Base-by-base conservation (phyloP, 2,329 filamentous ascomycete species). In the Stylonectria norvegica region DNA sequence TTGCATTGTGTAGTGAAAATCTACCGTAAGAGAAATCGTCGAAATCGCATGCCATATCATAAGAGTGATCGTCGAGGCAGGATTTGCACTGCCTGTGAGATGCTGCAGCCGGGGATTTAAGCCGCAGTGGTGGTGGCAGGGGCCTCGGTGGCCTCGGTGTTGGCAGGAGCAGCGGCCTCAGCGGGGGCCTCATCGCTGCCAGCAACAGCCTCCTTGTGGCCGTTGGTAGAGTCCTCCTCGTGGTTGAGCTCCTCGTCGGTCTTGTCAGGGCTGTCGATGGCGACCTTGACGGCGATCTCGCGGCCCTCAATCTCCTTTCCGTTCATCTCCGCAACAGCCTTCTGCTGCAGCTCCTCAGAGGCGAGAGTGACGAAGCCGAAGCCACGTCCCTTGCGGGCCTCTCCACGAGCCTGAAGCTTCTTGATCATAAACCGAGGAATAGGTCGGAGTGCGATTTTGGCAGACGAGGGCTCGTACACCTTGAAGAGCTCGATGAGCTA, bases 351-450 rank as follows among this genome's bases (percentile, higher is more conserved):
- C 71, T 95, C 90, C 78, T 98, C 91, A 14, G 89, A 94, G 50
- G 85, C 86, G 48, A 98, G 84, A 47, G 89, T 97, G 50, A 98
- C 93, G 68, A 98, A 98, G 55, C 93, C 93, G 67, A 98, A 98
- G 55, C 93, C 93, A 76, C 93, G 93, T 48, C 93, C 93, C 85
- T 98, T 98, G 76, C 93, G 93, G 60, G 91, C 84, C 76, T 98
- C 93, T 64, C 90, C 90, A 66, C 93, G 91, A 61, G 91, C 90
- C 75, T 95, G 90, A 49, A 98, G 88, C 81, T 98, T 98, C 85
- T 96, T 96, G 73, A 98, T 93, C 93, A 98, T 98, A 78, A 97
- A 98, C 61, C 91, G 90, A 57, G 93, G 93, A 57, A 98, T 98
- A 37, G 93, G 93, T 60, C 93, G 91, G 58, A 98, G 88, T 55